Evolutionary conservation across 805 yeast species (phyloP).

Genomic region (Yarrowia phangngaensis): DNA sequence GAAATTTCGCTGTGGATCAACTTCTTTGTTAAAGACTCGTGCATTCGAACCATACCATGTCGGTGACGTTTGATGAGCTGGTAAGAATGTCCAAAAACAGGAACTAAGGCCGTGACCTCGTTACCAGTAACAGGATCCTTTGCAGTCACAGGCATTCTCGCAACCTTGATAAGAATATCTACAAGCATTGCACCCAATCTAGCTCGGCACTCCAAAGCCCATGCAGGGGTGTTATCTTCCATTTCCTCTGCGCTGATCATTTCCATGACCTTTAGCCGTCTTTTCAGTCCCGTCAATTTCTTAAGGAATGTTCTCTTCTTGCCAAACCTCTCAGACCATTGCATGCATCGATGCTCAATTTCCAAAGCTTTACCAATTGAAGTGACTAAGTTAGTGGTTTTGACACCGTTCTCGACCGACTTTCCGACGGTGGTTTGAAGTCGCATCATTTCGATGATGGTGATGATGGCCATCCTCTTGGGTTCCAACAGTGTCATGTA

Average conservation of each 20-base stretch:
- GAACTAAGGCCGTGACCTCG: conserved; percentile 65
- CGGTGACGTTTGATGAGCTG: conserved; percentile 75
- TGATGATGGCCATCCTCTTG: conserved; percentile 75
- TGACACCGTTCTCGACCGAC: conserved; percentile 62
- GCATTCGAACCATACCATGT: conserved; percentile 76
- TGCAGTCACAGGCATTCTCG: conserved; percentile 75
- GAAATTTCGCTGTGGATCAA: conserved; percentile 56
- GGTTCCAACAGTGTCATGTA: conserved; percentile 68
- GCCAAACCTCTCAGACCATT: conserved; percentile 27
- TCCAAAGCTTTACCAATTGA: conserved; percentile 83
- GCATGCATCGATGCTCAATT: conserved; percentile 55
- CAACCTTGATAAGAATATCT: conserved; percentile 72
- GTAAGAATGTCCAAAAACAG: conserved; percentile 87
- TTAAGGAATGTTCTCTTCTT: conserved; percentile 2
- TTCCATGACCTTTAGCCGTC: conserved; percentile 6
- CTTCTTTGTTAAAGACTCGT: conserved; percentile 60
- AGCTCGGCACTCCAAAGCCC: conserved; percentile 59
- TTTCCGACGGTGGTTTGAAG: conserved; percentile 66
- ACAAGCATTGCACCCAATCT: conserved; percentile 78
- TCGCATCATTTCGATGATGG: conserved; percentile 77
- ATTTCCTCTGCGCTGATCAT: conserved; percentile 4
- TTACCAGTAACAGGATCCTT: conserved; percentile 74
- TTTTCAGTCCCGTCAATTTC: conserved; percentile 12
- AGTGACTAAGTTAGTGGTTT: conserved; percentile 75
- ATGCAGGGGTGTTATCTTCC: conserved; percentile 34